Base-by-base conservation (phyloP, 2,329 filamentous ascomycete species). In the Plenodomus lindquistii region DNA sequence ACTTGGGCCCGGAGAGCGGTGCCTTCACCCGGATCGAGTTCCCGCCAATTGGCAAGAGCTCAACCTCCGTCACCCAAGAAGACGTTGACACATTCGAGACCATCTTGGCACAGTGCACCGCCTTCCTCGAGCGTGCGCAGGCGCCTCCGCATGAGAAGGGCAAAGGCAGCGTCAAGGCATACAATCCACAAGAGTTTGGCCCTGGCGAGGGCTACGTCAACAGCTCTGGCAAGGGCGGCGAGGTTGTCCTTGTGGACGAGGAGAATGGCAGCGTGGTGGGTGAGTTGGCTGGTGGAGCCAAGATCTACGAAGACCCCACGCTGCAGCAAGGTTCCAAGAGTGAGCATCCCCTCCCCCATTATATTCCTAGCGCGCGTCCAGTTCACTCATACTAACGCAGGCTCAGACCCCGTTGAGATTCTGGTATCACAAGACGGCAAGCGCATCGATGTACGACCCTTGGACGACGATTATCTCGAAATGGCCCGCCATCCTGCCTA, bases 31-130 rank as follows among this genome's bases (percentile, higher is more conserved):
- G 91, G 46, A 91, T 99, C 67, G 88, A 97, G 69, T 97, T 99
- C 60, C 92, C 92, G 0, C 71, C 80, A 2, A 77, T 88, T 19
- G 89, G 89, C 17, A 85, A 79, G 51, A 85, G 89, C 0, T 70
- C 78, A 1, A 70, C 69, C 27, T 79, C 82, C 27, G 87, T 89
- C 20, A 83, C 89, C 1, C 91, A 97, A 71, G 92, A 97, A 70
- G 93, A 97, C 70, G 81, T 96, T 36, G 91, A 97, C 69, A 97
- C 93, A 0, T 97, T 97, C 66, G 93, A 97, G 78, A 97, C 93
- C 2, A 97, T 97, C 57, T 81, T 97, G 42, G 93, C 93, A n/a
- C 91, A 97, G 75, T 97, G 93, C 73, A 97, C 93, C 2, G 90
- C 93, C 2, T 97, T 99, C 71, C 82, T 96, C 4, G 93, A 97